Evolutionary conservation across 2,329 filamentous ascomycete species (phyloP).

Genomic region (Herpotrichia juniperi): DNA sequence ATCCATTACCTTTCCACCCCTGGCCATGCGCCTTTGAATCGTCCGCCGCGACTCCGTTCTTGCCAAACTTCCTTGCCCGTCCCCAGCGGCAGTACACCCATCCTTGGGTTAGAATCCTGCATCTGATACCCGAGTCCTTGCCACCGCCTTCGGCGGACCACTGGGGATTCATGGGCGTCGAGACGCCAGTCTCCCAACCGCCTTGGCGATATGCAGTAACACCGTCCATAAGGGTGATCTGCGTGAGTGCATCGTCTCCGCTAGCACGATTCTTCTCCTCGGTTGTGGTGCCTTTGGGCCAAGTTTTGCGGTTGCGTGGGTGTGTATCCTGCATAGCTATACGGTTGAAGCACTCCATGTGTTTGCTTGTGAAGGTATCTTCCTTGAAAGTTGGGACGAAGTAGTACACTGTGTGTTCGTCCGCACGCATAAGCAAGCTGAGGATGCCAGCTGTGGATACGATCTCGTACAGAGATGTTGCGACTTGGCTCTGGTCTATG

Average conservation of each 20-base stretch:
- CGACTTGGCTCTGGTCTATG: background rate
- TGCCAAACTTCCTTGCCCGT: slow-evolving; percentile 9
- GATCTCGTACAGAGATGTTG: slow-evolving; percentile 22
- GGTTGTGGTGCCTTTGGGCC: slow-evolving; percentile 7
- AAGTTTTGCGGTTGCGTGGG: slow-evolving; percentile 5
- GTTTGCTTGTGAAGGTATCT: slow-evolving; percentile 15
- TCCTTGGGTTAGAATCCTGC: slow-evolving; percentile 18
- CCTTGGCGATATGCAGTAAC: slow-evolving; percentile 30
- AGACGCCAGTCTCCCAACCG: slow-evolving; percentile 28
- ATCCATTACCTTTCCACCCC: slow-evolving; percentile 27
- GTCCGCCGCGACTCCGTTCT: slow-evolving; percentile 11
- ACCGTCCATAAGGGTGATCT: slow-evolving; percentile 29
- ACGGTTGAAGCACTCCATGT: slow-evolving; percentile 32
- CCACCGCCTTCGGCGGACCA: background rate
- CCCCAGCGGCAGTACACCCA: slow-evolving; percentile 40
- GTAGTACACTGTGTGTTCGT: slow-evolving; percentile 35
- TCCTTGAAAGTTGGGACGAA: slow-evolving; percentile 33
- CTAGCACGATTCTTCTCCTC: slow-evolving; percentile 16
- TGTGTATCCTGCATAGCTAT: slow-evolving; percentile 11
- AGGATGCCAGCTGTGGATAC: slow-evolving; percentile 26
- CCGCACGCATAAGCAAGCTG: slow-evolving; percentile 29
- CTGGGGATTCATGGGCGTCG: background rate
- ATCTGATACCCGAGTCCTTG: slow-evolving; percentile 16
- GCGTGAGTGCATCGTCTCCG: slow-evolving; percentile 21
- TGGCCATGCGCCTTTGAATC: slow-evolving; percentile 24